Conservation (phyloP, 805 yeast species). For the Kluyveromyces nonfermentans region DNA sequence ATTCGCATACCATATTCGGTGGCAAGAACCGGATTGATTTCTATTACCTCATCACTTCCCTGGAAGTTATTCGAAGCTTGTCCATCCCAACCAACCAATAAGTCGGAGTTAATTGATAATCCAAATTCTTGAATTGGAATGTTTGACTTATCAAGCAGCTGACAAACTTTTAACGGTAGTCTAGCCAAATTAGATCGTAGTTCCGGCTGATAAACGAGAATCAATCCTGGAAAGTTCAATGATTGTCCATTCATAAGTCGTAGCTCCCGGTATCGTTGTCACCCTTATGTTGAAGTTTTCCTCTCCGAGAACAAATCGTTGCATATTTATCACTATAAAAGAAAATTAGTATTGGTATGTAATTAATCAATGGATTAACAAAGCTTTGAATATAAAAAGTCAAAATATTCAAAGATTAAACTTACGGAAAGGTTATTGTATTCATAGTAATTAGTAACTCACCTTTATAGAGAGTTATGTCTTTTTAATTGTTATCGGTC, state of each 20-base stretch:
- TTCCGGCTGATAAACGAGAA: constrained; percentile 10
- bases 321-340: too few relatives aligned
- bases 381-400: too few relatives aligned
- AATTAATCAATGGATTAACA: too few relatives aligned
- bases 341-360: background rate
- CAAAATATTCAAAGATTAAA: too few relatives aligned
- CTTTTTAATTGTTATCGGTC: too few relatives aligned
- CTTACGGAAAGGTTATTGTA: too few relatives aligned
- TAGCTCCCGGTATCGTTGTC: background rate
- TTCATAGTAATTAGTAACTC: too few relatives aligned
- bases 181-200: constrained; percentile 24
- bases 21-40: constrained; percentile 22
- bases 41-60: constrained; percentile 9
- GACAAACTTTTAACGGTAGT: constrained; percentile 17
- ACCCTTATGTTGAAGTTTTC: background rate
- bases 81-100: constrained; percentile 25
- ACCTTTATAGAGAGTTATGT: too few relatives aligned
- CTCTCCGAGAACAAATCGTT: background rate
- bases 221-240: constrained; percentile 9
- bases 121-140: constrained; percentile 22
- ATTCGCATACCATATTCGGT: constrained; percentile 5
- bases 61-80: constrained; percentile 12
- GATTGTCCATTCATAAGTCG: constrained; percentile 2
- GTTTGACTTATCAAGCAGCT: constrained; percentile 13
- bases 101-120: constrained; percentile 7